Evolutionary conservation across 202 grass and related monocot species (phyloP).

Genomic region (Digitaria exilis): DNA sequence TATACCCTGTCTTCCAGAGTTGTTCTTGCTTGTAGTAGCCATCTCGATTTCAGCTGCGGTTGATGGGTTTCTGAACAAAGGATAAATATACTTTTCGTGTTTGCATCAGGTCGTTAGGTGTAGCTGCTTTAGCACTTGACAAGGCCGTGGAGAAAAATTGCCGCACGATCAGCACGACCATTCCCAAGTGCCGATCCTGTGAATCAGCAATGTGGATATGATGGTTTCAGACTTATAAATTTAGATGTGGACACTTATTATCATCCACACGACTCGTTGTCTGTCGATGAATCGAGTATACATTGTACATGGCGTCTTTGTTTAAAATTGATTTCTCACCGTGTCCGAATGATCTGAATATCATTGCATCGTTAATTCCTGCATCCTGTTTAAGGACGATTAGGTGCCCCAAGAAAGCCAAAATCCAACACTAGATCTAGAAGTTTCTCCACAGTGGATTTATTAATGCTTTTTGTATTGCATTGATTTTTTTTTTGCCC

Average conservation of each 20-base stretch:
- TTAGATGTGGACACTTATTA: constrained; percentile 28
- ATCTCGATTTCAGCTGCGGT: neutral
- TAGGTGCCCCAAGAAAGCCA: neutral
- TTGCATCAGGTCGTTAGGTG: constrained; percentile 15
- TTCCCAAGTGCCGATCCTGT: constrained; percentile 10
- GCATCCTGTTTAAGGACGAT: neutral
- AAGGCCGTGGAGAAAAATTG: constrained; percentile 17
- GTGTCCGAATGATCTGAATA: neutral
- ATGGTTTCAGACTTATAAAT: neutral
- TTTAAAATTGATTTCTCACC: neutral
- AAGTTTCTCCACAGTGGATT: neutral
- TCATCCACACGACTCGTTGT: no score
- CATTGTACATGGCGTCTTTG: neutral
- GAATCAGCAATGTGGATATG: neutral
- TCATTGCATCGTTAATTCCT: neutral
- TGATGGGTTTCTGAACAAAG: neutral
- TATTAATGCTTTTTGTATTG: neutral
- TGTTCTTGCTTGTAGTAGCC: neutral
- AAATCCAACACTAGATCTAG: constrained; percentile 6
- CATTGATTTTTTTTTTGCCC: no score
- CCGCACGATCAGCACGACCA: neutral
- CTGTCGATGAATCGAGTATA: neutral
- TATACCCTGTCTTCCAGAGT: neutral
- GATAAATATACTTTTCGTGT: constrained; percentile 15
- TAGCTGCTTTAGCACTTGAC: constrained; percentile 20